Evolutionary conservation across 257 asterid genomes (phyloP), one percentile per base, ranked within the genome.

Genomic region (Nicotiana attenuata): DNA sequence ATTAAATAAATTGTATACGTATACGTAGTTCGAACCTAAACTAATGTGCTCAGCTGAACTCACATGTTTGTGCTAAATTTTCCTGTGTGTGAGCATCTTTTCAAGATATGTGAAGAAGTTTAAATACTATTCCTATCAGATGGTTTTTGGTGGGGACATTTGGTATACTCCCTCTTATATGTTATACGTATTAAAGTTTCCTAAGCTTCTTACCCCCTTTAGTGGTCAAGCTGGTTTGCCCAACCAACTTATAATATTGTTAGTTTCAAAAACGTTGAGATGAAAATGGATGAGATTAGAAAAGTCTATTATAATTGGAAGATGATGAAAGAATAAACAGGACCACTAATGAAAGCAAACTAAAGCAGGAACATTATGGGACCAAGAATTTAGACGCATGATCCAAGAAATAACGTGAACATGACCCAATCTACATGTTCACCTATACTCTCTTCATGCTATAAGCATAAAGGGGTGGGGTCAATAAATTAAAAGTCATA

Each of bases 341-440:
- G 80, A 15, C 69, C 59, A 82, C 73, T 15, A 68, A 53, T 82
- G 60, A 77, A 83, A 81, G 69, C 53, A 82, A 83, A 75, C 60
- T 28, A 78, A 87, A 88, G 85, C 38, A 84, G 87, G 77, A 85
- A 75, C 85, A 90, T 61, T 45, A 83, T 84, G 97, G 95, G 97
- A 89, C 97, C 95, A 89, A 87, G 90, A 47, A 89, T 83, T 85
- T 85, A 81, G 92, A 91, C 98, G 91, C 97, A 88, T 90, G 98
- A 94, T 91, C 97, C 97, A 88, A 94, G 93, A 64, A 33, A 64
- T 77, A 71, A 71, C 78, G 78, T 41, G 59, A 71, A 45, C 78
- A 71, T 73, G 79, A 73, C 79, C 79, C 15, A 73, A 73, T 73
- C 41, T 73, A 47, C 61, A 47, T 47, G 78, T 31, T 10, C 56